Percentiles rank a stretch among this genome's conserved stretches.
Evolutionary conservation across 2,329 filamentous ascomycete genomes (phyloP).

Genomic region (Cordyceps cicadae): DNA sequence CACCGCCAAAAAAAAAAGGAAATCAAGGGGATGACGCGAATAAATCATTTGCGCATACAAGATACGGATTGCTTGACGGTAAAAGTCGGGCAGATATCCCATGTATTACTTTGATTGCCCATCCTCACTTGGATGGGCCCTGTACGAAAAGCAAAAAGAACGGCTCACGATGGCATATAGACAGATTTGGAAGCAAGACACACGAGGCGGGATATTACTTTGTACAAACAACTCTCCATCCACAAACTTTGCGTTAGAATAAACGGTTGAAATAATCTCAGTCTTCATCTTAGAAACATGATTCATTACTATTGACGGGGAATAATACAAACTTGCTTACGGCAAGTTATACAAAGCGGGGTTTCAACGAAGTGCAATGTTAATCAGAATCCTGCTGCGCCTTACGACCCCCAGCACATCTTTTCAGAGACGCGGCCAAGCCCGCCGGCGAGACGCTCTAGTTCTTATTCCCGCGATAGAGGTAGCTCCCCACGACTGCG

Average conservation of each 20-base stretch:
- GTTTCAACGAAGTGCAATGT: not conserved
- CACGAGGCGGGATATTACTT: constrained; percentile 5
- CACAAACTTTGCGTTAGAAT: not conserved
- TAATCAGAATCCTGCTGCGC: not conserved
- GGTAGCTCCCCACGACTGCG: constrained; percentile 39
- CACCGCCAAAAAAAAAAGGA: not conserved
- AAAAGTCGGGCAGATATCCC: not conserved
- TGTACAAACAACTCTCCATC: constrained; percentile 12
- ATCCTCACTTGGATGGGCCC: not conserved
- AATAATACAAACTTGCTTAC: constrained; percentile 3
- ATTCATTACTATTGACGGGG: constrained; percentile 3
- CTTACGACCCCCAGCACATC: not conserved
- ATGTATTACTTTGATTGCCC: constrained; percentile 2
- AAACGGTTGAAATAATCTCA: not conserved
- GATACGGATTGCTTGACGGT: not conserved
- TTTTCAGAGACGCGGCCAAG: not conserved
- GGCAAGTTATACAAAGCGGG: not conserved
- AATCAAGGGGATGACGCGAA: not conserved
- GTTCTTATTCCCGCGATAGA: constrained; percentile 31
- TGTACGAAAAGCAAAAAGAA: constrained; percentile 7
- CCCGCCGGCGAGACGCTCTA: not conserved
- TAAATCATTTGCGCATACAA: not conserved
- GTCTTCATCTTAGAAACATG: not conserved
- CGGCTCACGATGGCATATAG: constrained; percentile 9
- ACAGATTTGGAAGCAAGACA: not conserved